A percentile compares a stretch with the other conserved stretches of the same genome.
These are phyloP conservation scores for Triticum dicoccoides DNA, from an alignment of 176 grass and related monocot species.

Conservation along the genomic window DNA sequence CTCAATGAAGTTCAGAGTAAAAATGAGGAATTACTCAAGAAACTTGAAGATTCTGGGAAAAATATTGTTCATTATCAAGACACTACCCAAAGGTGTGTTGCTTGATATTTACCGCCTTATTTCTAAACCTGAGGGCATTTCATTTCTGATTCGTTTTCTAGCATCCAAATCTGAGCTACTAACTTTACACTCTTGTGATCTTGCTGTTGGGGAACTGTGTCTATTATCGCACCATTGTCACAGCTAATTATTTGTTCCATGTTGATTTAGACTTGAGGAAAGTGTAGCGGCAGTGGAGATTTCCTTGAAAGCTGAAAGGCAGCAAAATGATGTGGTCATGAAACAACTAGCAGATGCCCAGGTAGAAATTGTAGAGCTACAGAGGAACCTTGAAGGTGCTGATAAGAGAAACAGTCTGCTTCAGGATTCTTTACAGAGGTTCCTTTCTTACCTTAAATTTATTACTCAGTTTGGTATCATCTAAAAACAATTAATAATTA, in stretches of 20 bases:
- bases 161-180: slow-evolving; percentile 9
- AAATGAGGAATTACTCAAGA: slow-evolving; percentile 51
- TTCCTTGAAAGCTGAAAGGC: slow-evolving; percentile 53
- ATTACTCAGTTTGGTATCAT: slow-evolving; percentile 15
- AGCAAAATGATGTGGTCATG: slow-evolving; percentile 48
- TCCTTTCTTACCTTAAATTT: slow-evolving; percentile 38
- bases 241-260: slow-evolving; percentile 25
- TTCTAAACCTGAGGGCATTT: slow-evolving; percentile 7
- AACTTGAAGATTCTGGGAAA: slow-evolving; percentile 60
- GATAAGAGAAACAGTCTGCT: slow-evolving; percentile 43
- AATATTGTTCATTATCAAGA: slow-evolving; percentile 54
- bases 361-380: slow-evolving; percentile 45
- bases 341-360: slow-evolving; percentile 48
- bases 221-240: not conserved
- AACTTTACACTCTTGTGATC: not conserved
- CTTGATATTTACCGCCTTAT: slow-evolving; percentile 14
- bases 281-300: slow-evolving; percentile 37
- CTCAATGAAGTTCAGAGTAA: slow-evolving; percentile 51
- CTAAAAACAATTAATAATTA: not conserved
- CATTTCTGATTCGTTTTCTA: slow-evolving; percentile 24
- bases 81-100: slow-evolving; percentile 50
- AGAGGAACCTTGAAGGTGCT: slow-evolving; percentile 63
- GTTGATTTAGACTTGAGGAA: slow-evolving; percentile 58
- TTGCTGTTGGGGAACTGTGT: slow-evolving; percentile 31
- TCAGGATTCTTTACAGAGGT: slow-evolving; percentile 74